Conservation (phyloP, 2,329 filamentous ascomycete genomes). For the Tolypocladium amazonense region DNA sequence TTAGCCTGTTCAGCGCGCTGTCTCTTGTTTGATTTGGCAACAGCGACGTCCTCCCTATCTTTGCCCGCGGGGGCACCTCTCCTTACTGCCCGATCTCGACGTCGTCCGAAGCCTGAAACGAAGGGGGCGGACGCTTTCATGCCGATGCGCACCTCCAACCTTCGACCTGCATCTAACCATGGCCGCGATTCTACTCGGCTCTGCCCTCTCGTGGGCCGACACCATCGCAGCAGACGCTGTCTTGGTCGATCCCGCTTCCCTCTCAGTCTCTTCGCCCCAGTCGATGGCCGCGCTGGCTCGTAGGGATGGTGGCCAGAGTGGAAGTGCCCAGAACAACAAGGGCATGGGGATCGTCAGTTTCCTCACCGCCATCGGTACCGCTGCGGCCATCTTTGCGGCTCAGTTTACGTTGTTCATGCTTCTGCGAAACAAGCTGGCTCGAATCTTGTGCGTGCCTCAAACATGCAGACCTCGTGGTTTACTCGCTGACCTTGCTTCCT, state of each 20-base stretch:
- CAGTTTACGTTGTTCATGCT: slow-evolving; percentile 63
- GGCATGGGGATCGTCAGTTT: slow-evolving; percentile 36
- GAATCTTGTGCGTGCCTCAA: slow-evolving; percentile 62
- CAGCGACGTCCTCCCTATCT: background rate
- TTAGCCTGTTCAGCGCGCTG: background rate
- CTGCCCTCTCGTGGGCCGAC: background rate
- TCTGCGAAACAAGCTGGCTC: slow-evolving; percentile 64
- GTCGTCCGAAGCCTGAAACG: background rate
- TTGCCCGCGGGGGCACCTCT: background rate
- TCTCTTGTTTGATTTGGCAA: background rate
- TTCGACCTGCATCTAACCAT: background rate
- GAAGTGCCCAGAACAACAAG: slow-evolving; percentile 30
- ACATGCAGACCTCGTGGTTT: background rate
- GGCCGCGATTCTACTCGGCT: background rate
- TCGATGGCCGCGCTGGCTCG: background rate
- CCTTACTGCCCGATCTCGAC: background rate
- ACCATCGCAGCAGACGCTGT: background rate
- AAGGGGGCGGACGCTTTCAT: background rate
- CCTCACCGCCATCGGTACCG: slow-evolving; percentile 52
- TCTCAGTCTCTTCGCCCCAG: background rate
- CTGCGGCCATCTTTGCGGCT: slow-evolving; percentile 50
- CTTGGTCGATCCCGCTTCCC: background rate
- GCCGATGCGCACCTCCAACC: background rate
- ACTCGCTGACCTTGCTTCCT: background rate
- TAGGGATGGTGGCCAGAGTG: background rate